Evolutionary conservation across 768 basidiomycete genomes (phyloP).

Genomic region (Suillus tomentosus): DNA sequence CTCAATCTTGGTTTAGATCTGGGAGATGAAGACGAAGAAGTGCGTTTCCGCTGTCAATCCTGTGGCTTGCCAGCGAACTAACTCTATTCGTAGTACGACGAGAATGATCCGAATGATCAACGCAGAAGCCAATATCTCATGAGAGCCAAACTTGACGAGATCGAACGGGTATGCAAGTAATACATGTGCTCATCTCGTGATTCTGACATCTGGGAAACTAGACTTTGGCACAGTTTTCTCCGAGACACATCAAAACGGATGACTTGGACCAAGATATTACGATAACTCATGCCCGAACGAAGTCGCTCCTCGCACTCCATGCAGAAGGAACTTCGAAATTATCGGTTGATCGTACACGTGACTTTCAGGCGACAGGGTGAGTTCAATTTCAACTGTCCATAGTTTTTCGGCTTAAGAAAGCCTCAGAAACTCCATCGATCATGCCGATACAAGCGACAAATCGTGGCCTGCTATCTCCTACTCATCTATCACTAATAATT

Average conservation of each 20-base stretch:
- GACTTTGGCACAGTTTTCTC: conserved; percentile 70
- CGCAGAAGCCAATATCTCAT: conserved; percentile 75
- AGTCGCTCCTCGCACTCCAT: conserved; percentile 12
- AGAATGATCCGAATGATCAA: conserved; percentile 71
- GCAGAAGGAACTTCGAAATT: conserved; percentile 6
- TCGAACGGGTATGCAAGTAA: conserved; percentile 55
- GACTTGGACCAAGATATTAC: conserved; percentile 24
- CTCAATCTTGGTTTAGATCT: conserved; percentile 46
- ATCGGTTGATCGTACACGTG: background rate
- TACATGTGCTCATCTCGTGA: conserved; percentile 21
- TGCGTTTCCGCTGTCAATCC: conserved; percentile 27
- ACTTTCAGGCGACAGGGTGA: conserved; percentile 2
- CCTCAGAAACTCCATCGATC: background rate
- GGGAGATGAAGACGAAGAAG: conserved; percentile 43
- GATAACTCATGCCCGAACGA: conserved; percentile 23
- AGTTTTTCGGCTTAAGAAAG: background rate
- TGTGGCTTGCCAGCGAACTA: conserved; percentile 19
- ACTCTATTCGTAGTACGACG: conserved; percentile 52
- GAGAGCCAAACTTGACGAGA: conserved; percentile 76
- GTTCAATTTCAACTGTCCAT: background rate
- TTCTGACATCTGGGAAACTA: conserved; percentile 33
- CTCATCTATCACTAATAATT: conserved; percentile 31
- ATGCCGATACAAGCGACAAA: conserved; percentile 21
- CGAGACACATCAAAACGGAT: conserved; percentile 39
- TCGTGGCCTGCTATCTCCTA: conserved; percentile 51